phyloP scores from a whole-genome alignment of 2,329 filamentous ascomycete species.

The Graphilbum ipis-grandicollis region DNA sequence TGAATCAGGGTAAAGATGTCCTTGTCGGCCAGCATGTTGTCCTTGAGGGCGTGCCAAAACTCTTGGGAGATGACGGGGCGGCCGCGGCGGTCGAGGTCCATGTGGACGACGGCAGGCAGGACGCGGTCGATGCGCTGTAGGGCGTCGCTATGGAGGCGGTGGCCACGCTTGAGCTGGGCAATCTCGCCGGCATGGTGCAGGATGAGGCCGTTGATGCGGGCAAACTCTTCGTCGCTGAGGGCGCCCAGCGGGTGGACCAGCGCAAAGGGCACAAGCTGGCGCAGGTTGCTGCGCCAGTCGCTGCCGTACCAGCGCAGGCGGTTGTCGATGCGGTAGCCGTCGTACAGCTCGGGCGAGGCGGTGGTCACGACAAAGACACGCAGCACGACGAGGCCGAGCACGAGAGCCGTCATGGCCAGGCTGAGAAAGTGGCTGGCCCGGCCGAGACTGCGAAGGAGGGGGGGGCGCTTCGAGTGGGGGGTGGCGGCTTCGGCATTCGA shows the following conservation, averaged over 20 bases:
- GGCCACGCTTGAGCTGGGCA: constrained; percentile 13
- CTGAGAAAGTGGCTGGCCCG: background rate
- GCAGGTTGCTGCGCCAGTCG: constrained; percentile 11
- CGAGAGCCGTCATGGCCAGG: constrained; percentile 5
- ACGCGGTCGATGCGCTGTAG: constrained; percentile 26
- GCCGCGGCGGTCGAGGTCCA: constrained; percentile 33
- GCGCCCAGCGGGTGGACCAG: constrained; percentile 10
- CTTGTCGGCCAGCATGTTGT: constrained; percentile 31
- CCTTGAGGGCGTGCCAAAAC: constrained; percentile 48
- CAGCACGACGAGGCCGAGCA: constrained; percentile 5
- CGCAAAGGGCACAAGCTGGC: constrained; percentile 10
- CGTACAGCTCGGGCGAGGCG: constrained; percentile 7
- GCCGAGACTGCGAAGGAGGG: background rate
- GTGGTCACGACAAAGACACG: constrained; percentile 9
- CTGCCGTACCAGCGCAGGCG: constrained; percentile 10
- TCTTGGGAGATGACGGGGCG: constrained; percentile 35
- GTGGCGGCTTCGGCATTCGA: no score
- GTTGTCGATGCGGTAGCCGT: constrained; percentile 9
- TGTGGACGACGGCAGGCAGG: constrained; percentile 39
- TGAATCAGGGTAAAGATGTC: constrained; percentile 29
- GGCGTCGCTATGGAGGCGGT: constrained; percentile 18
- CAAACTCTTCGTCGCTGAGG: constrained; percentile 11
- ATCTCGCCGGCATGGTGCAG: constrained; percentile 11
- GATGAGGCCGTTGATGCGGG: constrained; percentile 11
- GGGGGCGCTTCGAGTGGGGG: background rate